A percentile compares a stretch with the other conserved stretches of the same genome.
Evolutionary conservation across 2,329 filamentous ascomycete species (phyloP).

Genomic region (Phyllosticta citriasiana): DNA sequence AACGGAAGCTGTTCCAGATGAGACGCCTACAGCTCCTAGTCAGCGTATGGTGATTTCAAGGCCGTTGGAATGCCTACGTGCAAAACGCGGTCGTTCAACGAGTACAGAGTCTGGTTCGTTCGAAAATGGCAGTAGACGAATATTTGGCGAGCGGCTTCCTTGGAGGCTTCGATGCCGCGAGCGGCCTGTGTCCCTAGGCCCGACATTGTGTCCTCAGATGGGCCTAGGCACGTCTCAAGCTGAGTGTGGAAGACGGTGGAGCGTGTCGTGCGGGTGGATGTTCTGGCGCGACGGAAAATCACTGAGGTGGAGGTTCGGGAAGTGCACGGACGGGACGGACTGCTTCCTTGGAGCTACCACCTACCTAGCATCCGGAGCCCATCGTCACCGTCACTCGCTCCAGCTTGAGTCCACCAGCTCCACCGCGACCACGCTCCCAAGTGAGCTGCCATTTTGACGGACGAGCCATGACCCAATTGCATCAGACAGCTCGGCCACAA

Average conservation of each 20-base stretch:
- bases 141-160: constrained; percentile 38
- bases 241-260: neutral
- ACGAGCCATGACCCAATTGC: neutral
- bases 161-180: neutral
- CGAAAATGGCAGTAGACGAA: constrained; percentile 52
- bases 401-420: neutral
- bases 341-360: neutral
- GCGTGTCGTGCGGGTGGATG: neutral
- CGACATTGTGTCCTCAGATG: neutral
- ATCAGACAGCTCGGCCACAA: neutral
- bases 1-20: constrained; percentile 48
- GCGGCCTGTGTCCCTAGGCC: neutral
- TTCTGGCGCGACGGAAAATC: neutral
- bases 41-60: constrained; percentile 11
- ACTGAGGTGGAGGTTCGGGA: neutral
- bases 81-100: constrained; percentile 43
- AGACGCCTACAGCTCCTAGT: neutral
- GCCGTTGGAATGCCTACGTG: constrained; percentile 32
- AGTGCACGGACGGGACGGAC: neutral
- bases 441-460: neutral
- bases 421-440: neutral
- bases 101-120: constrained; percentile 57
- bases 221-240: neutral
- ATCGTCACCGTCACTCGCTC: neutral
- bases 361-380: neutral